A percentile compares a stretch with the other conserved stretches of the same genome.
These are phyloP conservation scores for Heritiera fomes DNA, from an alignment of 345 rosid genomes.

Conservation along the genomic window DNA sequence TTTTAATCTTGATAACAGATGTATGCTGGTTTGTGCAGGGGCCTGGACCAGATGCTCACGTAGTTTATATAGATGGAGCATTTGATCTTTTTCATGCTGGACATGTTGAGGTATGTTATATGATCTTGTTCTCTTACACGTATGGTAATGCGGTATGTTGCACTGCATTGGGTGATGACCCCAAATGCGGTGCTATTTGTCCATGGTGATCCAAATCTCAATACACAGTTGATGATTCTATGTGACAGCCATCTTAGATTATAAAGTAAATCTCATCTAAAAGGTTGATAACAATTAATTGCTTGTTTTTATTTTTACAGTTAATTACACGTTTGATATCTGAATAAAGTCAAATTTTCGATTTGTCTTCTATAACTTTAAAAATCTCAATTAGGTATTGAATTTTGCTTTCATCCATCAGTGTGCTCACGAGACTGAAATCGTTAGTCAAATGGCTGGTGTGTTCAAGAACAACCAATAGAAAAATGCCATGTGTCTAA, in stretches of 20 bases:
- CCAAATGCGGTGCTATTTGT: neutral
- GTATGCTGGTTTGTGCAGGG: constrained; percentile 45
- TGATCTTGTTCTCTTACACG: neutral
- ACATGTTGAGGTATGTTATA: constrained; percentile 64
- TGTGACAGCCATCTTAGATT: neutral
- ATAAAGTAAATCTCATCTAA: neutral
- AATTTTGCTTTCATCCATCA: neutral
- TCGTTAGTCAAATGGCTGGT: neutral
- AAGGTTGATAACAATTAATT: neutral
- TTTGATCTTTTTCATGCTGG: constrained; percentile 90
- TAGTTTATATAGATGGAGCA: constrained; percentile 75
- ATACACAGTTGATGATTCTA: neutral
- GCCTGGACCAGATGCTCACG: constrained; percentile 65
- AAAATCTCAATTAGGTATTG: neutral
- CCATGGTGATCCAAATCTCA: neutral
- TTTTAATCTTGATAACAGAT: neutral
- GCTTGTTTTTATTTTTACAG: neutral
- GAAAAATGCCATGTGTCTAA: neutral
- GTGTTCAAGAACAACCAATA: neutral
- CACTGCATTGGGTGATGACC: neutral
- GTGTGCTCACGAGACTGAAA: neutral
- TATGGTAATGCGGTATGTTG: neutral
- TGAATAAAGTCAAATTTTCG: neutral
- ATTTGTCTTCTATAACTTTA: neutral
- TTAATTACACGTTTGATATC: neutral